Evolutionary conservation across 805 yeast genomes (phyloP).

Genomic region (Candida peoriensis): DNA sequence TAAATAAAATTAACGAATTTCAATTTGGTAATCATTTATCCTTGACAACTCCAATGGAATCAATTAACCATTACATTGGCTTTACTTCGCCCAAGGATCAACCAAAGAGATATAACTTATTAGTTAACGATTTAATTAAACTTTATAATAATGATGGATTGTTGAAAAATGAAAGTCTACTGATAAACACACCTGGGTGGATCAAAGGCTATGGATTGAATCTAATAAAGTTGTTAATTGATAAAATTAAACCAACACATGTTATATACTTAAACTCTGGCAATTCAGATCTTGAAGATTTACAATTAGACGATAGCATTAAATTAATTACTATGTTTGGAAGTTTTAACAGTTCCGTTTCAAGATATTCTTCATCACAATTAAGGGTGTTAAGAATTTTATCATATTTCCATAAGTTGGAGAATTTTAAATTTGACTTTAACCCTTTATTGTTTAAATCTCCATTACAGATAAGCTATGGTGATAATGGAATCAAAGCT

Average conservation of each 20-base stretch:
- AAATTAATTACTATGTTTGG: conserved; percentile 34
- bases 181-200: conserved; percentile 89
- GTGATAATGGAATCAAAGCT: conserved; percentile 32
- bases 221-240: conserved; percentile 42
- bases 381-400: conserved; percentile 46
- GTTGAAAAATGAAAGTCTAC: conserved; percentile 28
- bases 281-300: conserved; percentile 22
- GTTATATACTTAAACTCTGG: conserved; percentile 50
- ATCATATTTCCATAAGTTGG: conserved; percentile 46
- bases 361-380: conserved; percentile 44
- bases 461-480: conserved; percentile 39
- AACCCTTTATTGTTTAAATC: conserved; percentile 34
- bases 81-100: conserved; percentile 51
- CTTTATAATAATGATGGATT: conserved; percentile 28
- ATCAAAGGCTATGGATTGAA: conserved; percentile 80
- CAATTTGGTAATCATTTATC: conserved; percentile 33
- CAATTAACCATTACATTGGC: conserved; percentile 8
- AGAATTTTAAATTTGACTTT: conserved; percentile 31
- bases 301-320: conserved; percentile 22
- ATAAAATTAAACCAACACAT: conserved; percentile 45
- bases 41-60: conserved; percentile 10
- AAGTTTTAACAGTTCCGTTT: conserved; percentile 16
- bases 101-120: conserved; percentile 49
- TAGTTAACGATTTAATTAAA: conserved; percentile 37
- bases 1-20: conserved; percentile 32